Base-by-base conservation (phyloP, 805 yeast genomes). In the Lachancea dasiensis region DNA sequence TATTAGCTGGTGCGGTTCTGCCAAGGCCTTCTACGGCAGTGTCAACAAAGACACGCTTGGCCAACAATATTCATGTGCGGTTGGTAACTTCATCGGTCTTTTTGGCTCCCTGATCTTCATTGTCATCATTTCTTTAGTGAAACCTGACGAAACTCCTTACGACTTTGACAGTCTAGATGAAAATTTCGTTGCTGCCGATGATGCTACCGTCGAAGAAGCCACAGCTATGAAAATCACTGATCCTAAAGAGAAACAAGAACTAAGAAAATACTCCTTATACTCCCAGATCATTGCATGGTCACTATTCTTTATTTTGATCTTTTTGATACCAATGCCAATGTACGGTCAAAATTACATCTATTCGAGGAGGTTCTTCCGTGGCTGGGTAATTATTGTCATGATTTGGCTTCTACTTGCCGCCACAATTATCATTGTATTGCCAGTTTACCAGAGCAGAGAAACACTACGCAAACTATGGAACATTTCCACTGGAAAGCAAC, bases 311-410 rank as follows among this genome's bases (percentile, higher is more conserved):
- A 32, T 32, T 32, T 32, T 32, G 15, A 18, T 32, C 16, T 10
- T 32, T 11, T 10, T 32, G n/a, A 32, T 32, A 14, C 36, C 36
- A 22, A 11, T 32, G n/a, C 17, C 36, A 9, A 32, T 32, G 36
- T 32, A 32, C 16, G 36, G 36, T n/a, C 14, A 13, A 5, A 32
- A 32, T 4, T 32, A 22, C 28, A 32, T 32, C 9, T 22, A 15
- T 9, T 32, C 36, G 11, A 32, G 21, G 11, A 32, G 13, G 18
- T 13, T 32, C 7, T 32, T 32, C 19, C 27, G 28, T 15, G 36
- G 36, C 10, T 32, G 17, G 14, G 28, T 32, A 18, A 14, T 11
- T 13, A 32, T 32, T 13, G 6, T 32, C 9, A 32, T 32, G 3
- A 22, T 32, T 6, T 32, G 36, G 36, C 14, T 14, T 14, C 24